Base-by-base conservation (phyloP, 2,329 filamentous ascomycete species). In the Cladophialophora bantiana region DNA sequence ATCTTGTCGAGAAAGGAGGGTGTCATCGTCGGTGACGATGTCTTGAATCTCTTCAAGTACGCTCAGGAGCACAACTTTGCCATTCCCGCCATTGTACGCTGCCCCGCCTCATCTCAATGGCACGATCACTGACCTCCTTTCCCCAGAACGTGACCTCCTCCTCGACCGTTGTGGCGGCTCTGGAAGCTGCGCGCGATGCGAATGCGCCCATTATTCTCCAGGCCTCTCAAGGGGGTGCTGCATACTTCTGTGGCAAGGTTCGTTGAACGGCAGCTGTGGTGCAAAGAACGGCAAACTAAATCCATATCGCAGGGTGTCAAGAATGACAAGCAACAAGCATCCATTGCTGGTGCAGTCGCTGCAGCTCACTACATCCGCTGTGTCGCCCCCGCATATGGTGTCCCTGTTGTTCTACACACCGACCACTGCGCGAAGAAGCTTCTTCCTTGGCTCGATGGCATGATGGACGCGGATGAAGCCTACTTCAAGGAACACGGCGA, bases 341-440 rank as follows among this genome's bases (percentile, higher is more conserved):
- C 93, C 73, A 91, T 99, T 78, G 89, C 90, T 66, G 95, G 95
- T 79, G 85, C 92, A 79, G 83, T 98, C 72, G 94, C 95, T 71
- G 94, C 87, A 75, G 95, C 95, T 74, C 92, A 97, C 85, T 98
- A 92, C 86, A 93, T 97, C 84, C 92, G 94, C 78, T 85, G 91
- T 73, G 83, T 98, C 76, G 93, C 95, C 60, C 92, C 94, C 68
- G 75, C 87, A 74, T 99, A 99, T 83, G 93, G 90, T 74, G 84
- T 98, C 73, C 94, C 94, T 76, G 93, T 97, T 74, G 85, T 98
- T 75, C 89, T 98, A 68, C 94, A 97, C 88, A 96, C 94, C 79
- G 95, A 99, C 81, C 95, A 98, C 86, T 97, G 94, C 83, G 94
- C 95, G 79, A 98, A 98, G 91, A 98, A 98, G 90, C 92, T 98